A percentile compares a stretch with the other conserved stretches of the same genome.
phyloP scores from a whole-genome alignment of 2,329 filamentous ascomycete species.

The Dendryphion nanum region DNA sequence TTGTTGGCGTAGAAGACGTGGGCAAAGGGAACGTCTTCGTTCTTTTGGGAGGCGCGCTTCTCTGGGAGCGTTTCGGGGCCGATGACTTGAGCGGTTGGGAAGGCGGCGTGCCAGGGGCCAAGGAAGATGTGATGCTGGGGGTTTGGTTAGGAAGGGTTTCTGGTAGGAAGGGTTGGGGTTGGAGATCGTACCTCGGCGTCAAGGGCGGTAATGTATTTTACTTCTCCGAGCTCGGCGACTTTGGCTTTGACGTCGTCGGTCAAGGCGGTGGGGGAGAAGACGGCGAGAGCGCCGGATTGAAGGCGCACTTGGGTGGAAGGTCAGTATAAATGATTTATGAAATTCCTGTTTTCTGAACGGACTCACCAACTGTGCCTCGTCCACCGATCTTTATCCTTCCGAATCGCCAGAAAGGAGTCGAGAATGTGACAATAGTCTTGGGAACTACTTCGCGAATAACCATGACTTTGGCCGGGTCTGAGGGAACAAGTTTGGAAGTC shows the following conservation, averaged over 20 bases:
- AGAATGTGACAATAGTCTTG: constrained; percentile 69
- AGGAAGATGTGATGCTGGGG: constrained; percentile 83
- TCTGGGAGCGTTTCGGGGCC: constrained; percentile 80
- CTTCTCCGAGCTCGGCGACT: constrained; percentile 58
- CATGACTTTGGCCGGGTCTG: constrained; percentile 80
- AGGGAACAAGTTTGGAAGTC: constrained; percentile 43
- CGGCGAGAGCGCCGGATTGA: constrained; percentile 71
- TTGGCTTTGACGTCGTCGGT: constrained; percentile 71
- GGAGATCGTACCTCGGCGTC: constrained; percentile 66
- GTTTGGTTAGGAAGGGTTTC: not conserved
- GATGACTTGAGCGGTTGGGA: constrained; percentile 75
- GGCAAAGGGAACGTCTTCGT: constrained; percentile 61
- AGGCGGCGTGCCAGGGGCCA: constrained; percentile 77
- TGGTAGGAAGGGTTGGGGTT: not conserved
- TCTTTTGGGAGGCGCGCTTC: constrained; percentile 66
- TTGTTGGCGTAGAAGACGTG: constrained; percentile 56
- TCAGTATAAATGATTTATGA: constrained; percentile 1
- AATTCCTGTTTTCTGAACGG: not conserved
- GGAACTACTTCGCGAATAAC: constrained; percentile 84
- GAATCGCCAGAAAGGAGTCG: constrained; percentile 80
- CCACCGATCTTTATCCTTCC: constrained; percentile 81
- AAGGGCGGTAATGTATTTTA: constrained; percentile 82
- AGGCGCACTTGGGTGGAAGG: constrained; percentile 68
- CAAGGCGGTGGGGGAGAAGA: constrained; percentile 88
- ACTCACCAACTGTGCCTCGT: constrained; percentile 75